A percentile compares a stretch with the other conserved stretches of the same genome.
phyloP scores from a whole-genome alignment of 768 basidiomycete species.

The Tricholoma furcatifolium region DNA sequence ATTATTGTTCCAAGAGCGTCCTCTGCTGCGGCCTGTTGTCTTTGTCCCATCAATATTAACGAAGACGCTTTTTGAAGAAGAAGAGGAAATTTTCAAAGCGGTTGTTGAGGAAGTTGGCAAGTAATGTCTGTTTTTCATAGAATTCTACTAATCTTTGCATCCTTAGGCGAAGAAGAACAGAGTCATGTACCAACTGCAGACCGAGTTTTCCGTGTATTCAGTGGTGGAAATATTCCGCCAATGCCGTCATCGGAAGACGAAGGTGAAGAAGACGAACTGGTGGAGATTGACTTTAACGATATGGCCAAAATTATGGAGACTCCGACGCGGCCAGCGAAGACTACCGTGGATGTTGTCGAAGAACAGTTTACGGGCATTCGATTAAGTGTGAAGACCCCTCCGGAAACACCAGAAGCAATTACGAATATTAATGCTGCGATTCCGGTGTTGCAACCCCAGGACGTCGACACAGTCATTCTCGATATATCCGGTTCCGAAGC shows the following conservation, averaged over 20 bases:
- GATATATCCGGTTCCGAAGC: not conserved
- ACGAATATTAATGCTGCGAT: not conserved
- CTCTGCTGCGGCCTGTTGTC: slow-evolving; percentile 60
- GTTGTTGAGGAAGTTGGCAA: slow-evolving; percentile 50
- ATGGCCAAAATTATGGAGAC: slow-evolving; percentile 43
- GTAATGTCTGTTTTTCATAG: slow-evolving; percentile 15
- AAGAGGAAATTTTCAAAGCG: slow-evolving; percentile 63
- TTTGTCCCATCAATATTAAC: slow-evolving; percentile 65
- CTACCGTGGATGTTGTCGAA: slow-evolving; percentile 21
- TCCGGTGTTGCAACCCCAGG: not conserved
- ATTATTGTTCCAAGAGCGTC: slow-evolving; percentile 55
- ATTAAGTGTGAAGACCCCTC: slow-evolving; percentile 10
- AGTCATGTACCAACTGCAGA: slow-evolving; percentile 71
- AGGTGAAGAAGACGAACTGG: slow-evolving; percentile 36
- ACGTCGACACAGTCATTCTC: not conserved
- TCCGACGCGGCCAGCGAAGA: slow-evolving; percentile 11
- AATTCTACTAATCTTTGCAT: slow-evolving; percentile 1
- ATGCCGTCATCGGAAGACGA: slow-evolving; percentile 31
- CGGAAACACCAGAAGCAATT: not conserved
- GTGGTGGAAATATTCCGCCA: slow-evolving; percentile 26
- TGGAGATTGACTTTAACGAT: slow-evolving; percentile 70
- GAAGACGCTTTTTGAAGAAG: slow-evolving; percentile 49
- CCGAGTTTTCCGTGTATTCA: slow-evolving; percentile 64
- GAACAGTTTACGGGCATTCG: slow-evolving; percentile 37
- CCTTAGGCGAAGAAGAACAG: slow-evolving; percentile 44